Percentiles rank a stretch among this genome's conserved stretches.
phyloP scores from a whole-genome alignment of 169 alveolate genomes.

The Sarcocystis neurona region DNA sequence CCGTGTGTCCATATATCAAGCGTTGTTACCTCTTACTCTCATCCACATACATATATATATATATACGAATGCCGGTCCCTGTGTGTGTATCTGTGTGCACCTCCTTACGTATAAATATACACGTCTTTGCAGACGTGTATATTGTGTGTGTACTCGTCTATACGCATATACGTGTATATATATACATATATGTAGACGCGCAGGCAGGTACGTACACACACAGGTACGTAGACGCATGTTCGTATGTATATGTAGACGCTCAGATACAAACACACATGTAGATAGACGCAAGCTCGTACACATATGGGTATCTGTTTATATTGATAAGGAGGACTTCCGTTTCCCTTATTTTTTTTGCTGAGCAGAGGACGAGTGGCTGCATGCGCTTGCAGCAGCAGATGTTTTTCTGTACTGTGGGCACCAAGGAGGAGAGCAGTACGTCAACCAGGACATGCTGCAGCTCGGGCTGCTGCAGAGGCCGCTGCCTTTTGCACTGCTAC shows the following conservation, averaged over 20 bases:
- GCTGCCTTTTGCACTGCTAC: too few relatives aligned
- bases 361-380: constrained; percentile 54
- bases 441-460: constrained; percentile 66
- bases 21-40: not conserved
- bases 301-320: too few relatives aligned
- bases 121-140: not conserved
- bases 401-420: constrained; percentile 76
- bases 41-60: too few relatives aligned
- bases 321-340: too few relatives aligned
- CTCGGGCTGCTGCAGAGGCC: constrained; percentile 63
- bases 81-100: not conserved
- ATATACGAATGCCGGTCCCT: not conserved
- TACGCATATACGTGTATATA: not conserved
- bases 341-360: not conserved
- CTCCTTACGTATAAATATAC: not conserved
- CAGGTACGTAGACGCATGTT: too few relatives aligned
- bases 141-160: not conserved
- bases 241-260: not conserved
- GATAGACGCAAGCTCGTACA: too few relatives aligned
- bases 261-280: not conserved
- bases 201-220: not conserved
- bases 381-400: constrained; percentile 56
- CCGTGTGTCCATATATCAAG: not conserved
- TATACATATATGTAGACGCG: too few relatives aligned
- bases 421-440: constrained; percentile 77